A percentile compares a stretch with the other conserved stretches of the same genome.
phyloP scores from a whole-genome alignment of 2,329 filamentous ascomycete species.

The Fusarium albosuccineum region DNA sequence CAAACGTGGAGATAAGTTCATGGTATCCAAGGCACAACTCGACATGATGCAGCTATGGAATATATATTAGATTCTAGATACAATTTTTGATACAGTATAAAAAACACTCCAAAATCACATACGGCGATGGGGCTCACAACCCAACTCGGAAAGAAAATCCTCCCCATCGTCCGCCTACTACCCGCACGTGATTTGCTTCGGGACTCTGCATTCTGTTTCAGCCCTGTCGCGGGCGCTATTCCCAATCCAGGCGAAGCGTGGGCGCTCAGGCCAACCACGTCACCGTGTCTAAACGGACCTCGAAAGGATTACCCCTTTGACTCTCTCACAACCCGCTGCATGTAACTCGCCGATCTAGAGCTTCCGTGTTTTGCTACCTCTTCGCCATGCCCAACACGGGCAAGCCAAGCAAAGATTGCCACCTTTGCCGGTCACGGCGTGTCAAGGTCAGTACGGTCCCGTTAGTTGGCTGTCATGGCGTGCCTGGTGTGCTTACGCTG shows the following conservation, averaged over 20 bases:
- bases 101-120: too few relatives aligned
- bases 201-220: conserved; percentile 17
- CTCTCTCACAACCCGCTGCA: conserved; percentile 18
- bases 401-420: conserved; percentile 57
- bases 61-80: too few relatives aligned
- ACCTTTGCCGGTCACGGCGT: conserved; percentile 55
- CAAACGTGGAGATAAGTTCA: too few relatives aligned
- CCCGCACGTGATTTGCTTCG: conserved; percentile 32
- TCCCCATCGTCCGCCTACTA: not conserved
- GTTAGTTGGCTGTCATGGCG: not conserved
- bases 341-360: not conserved
- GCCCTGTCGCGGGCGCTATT: conserved; percentile 36
- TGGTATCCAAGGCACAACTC: too few relatives aligned
- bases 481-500: conserved; percentile 5
- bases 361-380: conserved; percentile 5
- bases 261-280: conserved; percentile 18
- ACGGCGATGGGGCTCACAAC: too few relatives aligned
- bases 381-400: conserved; percentile 56
- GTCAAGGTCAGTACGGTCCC: conserved; percentile 53
- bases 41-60: too few relatives aligned
- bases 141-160: not conserved
- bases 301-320: conserved; percentile 47
- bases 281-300: conserved; percentile 27
- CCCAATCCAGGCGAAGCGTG: conserved; percentile 17
- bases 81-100: too few relatives aligned